Conservation (phyloP, 345 rosid species). For the Erysimum cheiranthoides region DNA sequence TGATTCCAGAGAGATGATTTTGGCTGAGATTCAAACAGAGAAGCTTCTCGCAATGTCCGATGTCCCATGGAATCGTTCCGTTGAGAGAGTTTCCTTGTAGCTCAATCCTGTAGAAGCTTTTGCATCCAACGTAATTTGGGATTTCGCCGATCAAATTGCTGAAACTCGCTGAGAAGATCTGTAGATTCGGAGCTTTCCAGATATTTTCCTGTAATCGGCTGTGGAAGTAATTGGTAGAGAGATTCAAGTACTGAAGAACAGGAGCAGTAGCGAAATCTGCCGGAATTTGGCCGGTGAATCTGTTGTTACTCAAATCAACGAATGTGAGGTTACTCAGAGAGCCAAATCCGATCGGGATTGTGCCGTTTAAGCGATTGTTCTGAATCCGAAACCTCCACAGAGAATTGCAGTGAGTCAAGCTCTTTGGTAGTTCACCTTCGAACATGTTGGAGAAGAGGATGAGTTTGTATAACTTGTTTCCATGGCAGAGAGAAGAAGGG, state of each 20-base stretch:
- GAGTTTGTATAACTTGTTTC: slow-evolving; percentile 77
- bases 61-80: slow-evolving; percentile 82
- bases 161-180: slow-evolving; percentile 76
- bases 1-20: slow-evolving; percentile 75
- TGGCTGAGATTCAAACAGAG: slow-evolving; percentile 67
- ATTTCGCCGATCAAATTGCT: slow-evolving; percentile 59
- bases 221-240: slow-evolving; percentile 67
- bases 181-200: slow-evolving; percentile 74
- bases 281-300: slow-evolving; percentile 70
- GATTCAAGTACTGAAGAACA: slow-evolving; percentile 70
- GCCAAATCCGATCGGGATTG: slow-evolving; percentile 79
- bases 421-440: slow-evolving; percentile 54
- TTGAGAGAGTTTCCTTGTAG: slow-evolving; percentile 72
- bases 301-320: slow-evolving; percentile 78
- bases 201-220: slow-evolving; percentile 56
- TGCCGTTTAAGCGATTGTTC: slow-evolving; percentile 68
- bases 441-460: slow-evolving; percentile 85
- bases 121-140: slow-evolving; percentile 79
- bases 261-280: slow-evolving; percentile 67
- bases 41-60: slow-evolving; percentile 88
- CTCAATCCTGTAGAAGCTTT: slow-evolving; percentile 74
- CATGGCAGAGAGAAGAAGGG: slow-evolving; percentile 76
- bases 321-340: slow-evolving; percentile 63
- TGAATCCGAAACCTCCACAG: slow-evolving; percentile 72
- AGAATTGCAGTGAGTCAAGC: slow-evolving; percentile 64